Evolutionary conservation across 2,329 filamentous ascomycete genomes (phyloP).

Genomic region (Verticillium alfalfae): DNA sequence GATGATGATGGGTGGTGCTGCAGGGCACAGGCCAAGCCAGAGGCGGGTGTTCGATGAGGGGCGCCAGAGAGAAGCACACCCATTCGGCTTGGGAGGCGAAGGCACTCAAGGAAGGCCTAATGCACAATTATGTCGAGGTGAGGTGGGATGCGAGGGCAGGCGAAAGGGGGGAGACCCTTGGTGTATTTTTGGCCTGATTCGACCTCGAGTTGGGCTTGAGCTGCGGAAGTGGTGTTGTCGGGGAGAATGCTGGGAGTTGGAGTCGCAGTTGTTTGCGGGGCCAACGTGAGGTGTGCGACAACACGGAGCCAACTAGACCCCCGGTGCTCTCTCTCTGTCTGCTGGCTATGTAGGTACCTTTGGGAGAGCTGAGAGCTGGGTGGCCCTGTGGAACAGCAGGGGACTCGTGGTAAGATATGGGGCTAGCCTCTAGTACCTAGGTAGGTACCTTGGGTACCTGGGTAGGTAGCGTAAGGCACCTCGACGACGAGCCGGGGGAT

Average conservation of each 20-base stretch:
- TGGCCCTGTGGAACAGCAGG: background rate
- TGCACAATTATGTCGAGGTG: background rate
- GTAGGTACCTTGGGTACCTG: too few species aligned
- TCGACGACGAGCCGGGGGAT: background rate
- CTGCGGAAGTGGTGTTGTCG: slow-evolving; percentile 4
- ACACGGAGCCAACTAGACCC: slow-evolving; percentile 5
- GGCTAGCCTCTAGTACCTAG: background rate
- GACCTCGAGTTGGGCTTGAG: background rate
- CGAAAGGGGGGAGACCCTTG: background rate
- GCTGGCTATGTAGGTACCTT: background rate
- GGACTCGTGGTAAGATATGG: background rate
- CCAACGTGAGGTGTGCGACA: slow-evolving; percentile 11
- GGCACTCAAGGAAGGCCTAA: background rate
- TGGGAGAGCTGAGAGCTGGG: background rate
- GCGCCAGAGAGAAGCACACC: background rate
- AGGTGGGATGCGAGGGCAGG: background rate
- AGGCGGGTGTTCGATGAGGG: background rate
- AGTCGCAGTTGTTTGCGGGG: slow-evolving; percentile 14
- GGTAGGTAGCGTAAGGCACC: background rate
- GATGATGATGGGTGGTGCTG: background rate
- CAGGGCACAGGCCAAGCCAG: background rate
- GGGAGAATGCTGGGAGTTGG: slow-evolving; percentile 2
- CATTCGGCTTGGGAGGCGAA: background rate
- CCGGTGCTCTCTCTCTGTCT: background rate
- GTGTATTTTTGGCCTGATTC: background rate